Conservation (phyloP, 352 stramenopile species). For the Aphanomyces cochlioides region DNA sequence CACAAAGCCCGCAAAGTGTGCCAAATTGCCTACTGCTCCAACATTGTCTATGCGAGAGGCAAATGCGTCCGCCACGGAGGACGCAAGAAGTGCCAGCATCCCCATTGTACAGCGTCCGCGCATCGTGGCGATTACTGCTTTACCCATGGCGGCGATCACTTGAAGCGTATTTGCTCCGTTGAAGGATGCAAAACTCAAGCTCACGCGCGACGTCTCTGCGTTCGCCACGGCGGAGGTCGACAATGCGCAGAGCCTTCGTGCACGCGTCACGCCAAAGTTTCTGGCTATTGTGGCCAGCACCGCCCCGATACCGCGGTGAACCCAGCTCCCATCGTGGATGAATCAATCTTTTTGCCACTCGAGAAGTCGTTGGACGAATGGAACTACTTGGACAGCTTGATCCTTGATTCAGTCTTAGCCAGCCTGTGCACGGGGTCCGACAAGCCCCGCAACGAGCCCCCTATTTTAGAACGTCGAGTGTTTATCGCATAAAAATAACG, state of each 20-base stretch:
- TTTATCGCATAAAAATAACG: too few relatives aligned
- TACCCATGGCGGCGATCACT: not conserved
- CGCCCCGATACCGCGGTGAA: not conserved
- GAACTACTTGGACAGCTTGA: not conserved
- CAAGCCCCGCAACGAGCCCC: too few relatives aligned
- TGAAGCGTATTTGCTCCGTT: slow-evolving; percentile 12
- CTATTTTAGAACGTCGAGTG: too few relatives aligned
- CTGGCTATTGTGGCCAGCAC: slow-evolving; percentile 6
- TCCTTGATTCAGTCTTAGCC: not conserved
- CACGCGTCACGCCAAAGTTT: not conserved
- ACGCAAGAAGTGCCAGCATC: not conserved
- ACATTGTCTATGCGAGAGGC: not conserved
- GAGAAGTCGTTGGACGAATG: not conserved
- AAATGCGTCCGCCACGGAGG: slow-evolving; percentile 10
- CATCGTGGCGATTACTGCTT: not conserved
- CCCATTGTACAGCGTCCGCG: not conserved
- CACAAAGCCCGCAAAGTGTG: slow-evolving; percentile 8
- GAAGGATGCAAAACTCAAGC: slow-evolving; percentile 5
- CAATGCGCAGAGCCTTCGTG: not conserved
- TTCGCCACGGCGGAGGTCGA: slow-evolving; percentile 8
- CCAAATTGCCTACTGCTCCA: not conserved
- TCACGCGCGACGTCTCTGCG: slow-evolving; percentile 2
- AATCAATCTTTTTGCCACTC: not conserved
- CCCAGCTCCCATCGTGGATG: not conserved
- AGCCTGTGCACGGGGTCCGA: too few relatives aligned